Conservation (phyloP, 805 yeast genomes). For the Metschnikowia cerradonensis region DNA sequence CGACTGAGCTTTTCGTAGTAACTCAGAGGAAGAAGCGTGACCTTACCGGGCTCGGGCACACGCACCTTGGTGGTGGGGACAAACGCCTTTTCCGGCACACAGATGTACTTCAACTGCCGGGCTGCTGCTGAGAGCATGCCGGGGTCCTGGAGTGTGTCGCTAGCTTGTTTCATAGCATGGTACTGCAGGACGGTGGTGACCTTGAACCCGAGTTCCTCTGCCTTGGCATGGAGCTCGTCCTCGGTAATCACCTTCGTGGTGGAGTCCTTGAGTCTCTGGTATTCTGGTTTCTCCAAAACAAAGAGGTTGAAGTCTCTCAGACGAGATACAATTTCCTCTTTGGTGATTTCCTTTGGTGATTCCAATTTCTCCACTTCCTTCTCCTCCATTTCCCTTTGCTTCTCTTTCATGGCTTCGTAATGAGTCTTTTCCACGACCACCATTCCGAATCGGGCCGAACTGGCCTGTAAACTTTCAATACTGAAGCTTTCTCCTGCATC, state of each 20-base stretch:
- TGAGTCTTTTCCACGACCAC: slow-evolving; percentile 10
- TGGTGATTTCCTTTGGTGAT: slow-evolving; percentile 12
- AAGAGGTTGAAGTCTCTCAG: slow-evolving; percentile 16
- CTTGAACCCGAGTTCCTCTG: slow-evolving; percentile 39
- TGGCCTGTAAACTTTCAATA: not conserved
- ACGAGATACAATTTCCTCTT: slow-evolving; percentile 18
- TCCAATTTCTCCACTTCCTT: not conserved
- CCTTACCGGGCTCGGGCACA: slow-evolving; percentile 50
- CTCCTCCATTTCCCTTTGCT: not conserved
- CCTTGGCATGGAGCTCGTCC: slow-evolving; percentile 24
- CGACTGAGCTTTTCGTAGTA: slow-evolving; percentile 58
- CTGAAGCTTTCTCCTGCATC: slow-evolving; percentile 4
- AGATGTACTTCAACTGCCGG: slow-evolving; percentile 43
- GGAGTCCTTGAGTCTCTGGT: slow-evolving; percentile 11
- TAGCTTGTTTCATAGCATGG: slow-evolving; percentile 19
- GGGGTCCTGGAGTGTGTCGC: slow-evolving; percentile 15
- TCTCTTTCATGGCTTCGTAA: not conserved
- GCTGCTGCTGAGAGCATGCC: slow-evolving; percentile 37
- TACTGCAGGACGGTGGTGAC: slow-evolving; percentile 32
- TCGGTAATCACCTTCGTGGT: slow-evolving; percentile 18
- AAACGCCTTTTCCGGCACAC: slow-evolving; percentile 56
- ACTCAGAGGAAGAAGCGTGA: slow-evolving; percentile 60
- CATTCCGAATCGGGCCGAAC: not conserved
- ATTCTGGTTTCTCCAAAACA: slow-evolving; percentile 15
- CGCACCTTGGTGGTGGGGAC: slow-evolving; percentile 60